Evolutionary conservation across 2,329 filamentous ascomycete species (phyloP).

Genomic region (Remersonia thermophila): DNA sequence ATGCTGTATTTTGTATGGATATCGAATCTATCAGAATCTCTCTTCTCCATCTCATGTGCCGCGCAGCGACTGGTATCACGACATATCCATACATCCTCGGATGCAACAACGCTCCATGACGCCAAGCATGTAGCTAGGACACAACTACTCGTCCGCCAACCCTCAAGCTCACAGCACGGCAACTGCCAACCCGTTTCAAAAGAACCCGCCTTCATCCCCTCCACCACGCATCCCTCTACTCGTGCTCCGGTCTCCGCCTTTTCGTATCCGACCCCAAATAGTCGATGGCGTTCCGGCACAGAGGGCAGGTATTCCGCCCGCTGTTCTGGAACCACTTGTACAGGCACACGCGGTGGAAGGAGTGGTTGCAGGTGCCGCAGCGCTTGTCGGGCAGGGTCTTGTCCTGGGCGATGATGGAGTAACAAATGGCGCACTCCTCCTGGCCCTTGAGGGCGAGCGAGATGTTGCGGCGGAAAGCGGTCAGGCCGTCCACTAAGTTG

Average conservation of each 20-base stretch:
- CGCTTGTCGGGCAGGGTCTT: slow-evolving; percentile 84
- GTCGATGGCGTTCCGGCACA: slow-evolving; percentile 81
- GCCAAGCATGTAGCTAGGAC: no score
- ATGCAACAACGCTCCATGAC: no score
- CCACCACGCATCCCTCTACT: slow-evolving; percentile 3
- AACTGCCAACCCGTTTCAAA: not conserved
- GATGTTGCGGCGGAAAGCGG: slow-evolving; percentile 78
- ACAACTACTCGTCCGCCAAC: no score
- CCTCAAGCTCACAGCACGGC: no score
- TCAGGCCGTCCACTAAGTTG: slow-evolving; percentile 73
- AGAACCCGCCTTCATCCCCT: not conserved
- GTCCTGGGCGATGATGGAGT: slow-evolving; percentile 81
- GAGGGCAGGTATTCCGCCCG: slow-evolving; percentile 79
- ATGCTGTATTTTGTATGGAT: no score
- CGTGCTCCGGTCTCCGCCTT: slow-evolving; percentile 13
- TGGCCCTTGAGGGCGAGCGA: slow-evolving; percentile 82
- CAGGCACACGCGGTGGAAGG: slow-evolving; percentile 80
- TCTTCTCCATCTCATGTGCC: no score
- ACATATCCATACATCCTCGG: no score
- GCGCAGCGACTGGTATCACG: no score
- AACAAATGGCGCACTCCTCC: slow-evolving; percentile 92
- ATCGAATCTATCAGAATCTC: no score
- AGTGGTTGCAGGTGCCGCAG: slow-evolving; percentile 84
- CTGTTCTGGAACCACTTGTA: slow-evolving; percentile 97
- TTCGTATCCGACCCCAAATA: slow-evolving; percentile 27